Base-by-base conservation (phyloP, 2,329 filamentous ascomycete genomes). In the Intubia oerlemansii region DNA sequence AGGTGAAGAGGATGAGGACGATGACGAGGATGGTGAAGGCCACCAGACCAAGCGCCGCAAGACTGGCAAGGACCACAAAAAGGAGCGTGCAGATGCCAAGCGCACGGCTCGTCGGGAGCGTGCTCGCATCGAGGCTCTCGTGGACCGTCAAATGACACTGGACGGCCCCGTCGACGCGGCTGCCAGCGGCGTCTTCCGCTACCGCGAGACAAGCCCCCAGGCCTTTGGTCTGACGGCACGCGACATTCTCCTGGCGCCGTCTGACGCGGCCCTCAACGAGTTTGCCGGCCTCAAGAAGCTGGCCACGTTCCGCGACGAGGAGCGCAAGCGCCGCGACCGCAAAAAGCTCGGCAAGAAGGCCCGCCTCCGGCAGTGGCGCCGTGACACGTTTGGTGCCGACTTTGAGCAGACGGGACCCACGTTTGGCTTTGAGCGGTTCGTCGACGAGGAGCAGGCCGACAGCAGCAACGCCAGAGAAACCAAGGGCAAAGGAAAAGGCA, bases 201-300 rank as follows among this genome's bases (percentile, higher is more conserved):
- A 98, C 57, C 79, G 88, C 43, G 84, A 93, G 46, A 92, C 85
- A 2, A 90, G 80, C 1, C 85, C 88, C 1, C 74, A 76, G 31
- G 69, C 76, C 10, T 98, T 91, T 46, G 88, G 88, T 33, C 69
- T 98, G 44, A 91, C 80, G 1, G 61, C 84, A 1, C 67, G 73
- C 35, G 88, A 98, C 50, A 95, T 98, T 41, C 65, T 98, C 19
- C 62, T 74, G 46, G 81, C 91, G 39, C 80, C 84, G 1, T 76
- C 75, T 25, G 88, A 98, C 53, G 58, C 68, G 26, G 70, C 74
- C 30, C 66, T 98, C 38, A 98, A 98, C 50, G 63, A 84, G 38
- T 98, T 76, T 44, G 85, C 75, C 5, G 85, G 88, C 6, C 57
- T 98, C 43, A 98, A 98, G 63, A 95, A 93, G 55, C 66, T 93